Evolutionary conservation across 306 rosid species (phyloP), one percentile per base, ranked within the genome.

Genomic region (Rubus idaeus): DNA sequence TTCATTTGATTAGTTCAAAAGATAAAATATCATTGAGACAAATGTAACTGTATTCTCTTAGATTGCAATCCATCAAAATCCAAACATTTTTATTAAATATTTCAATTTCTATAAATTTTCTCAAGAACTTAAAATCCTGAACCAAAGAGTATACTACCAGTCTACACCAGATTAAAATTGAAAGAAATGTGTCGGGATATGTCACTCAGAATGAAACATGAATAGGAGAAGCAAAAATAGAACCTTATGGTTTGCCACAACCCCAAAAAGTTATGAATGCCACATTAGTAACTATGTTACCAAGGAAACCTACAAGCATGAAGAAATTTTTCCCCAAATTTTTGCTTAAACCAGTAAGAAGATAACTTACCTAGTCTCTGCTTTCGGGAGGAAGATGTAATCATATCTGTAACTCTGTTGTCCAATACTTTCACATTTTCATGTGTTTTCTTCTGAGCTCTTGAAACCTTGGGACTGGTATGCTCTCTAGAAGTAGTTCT

Each of bases 321-420:
- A 61, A 51, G 37, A 74, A 60, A 51, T 39, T 17, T 45, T 16
- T 51, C 26, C 45, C 26, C 17, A 58, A 0, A 5, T 35, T 37
- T 53, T 20, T 26, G 58, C 37, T 23, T 10, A 73, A 12, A 46
- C 13, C 0, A 58, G 55, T 57, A 30, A 13, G 55, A 57, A 42
- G n/a, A 66, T n/a, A 70, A 80, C 94, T 76, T 90, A 94, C 98
- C 77, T 39, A 76, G 63, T 65, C 78, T 83, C 69, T 70, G 90
- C 88, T 90, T 93, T 81, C 97, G 87, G 53, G 88, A 82, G 20
- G 97, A 91, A 70, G 97, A 94, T 70, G 96, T 85, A 53, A 94
- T 91, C 73, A 91, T 74, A 80, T 88, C 91, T 0, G 85, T 63
- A 49, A 85, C 88, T 74, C 91, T 93, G 83, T 78, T 90, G 70